Percentiles rank a stretch among this genome's conserved stretches.
Evolutionary conservation across 768 basidiomycete species (phyloP).

Genomic region (Lentinula sp.): DNA sequence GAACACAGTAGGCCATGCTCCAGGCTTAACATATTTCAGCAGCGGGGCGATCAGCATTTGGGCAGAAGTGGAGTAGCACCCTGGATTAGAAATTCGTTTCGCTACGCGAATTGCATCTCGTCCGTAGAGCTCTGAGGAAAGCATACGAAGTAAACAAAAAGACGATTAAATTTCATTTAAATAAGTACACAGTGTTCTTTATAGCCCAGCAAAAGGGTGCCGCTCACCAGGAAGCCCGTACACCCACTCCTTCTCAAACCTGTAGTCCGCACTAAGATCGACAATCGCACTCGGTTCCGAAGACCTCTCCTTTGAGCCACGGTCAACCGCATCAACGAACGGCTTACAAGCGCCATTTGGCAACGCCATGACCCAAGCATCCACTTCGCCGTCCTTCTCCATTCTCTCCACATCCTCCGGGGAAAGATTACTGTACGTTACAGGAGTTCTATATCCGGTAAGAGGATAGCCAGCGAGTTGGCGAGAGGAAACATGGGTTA

Average conservation of each 20-base stretch:
- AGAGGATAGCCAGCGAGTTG: slow-evolving; percentile 83
- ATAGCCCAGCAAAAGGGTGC: slow-evolving; percentile 30
- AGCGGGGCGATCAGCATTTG: slow-evolving; percentile 92
- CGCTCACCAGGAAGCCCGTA: slow-evolving; percentile 98
- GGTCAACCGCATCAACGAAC: slow-evolving; percentile 91
- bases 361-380: slow-evolving; percentile 98
- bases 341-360: slow-evolving; percentile 98
- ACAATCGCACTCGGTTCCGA: slow-evolving; percentile 70
- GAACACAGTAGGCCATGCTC: slow-evolving; percentile 76
- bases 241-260: slow-evolving; percentile 93
- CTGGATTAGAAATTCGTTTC: slow-evolving; percentile 92
- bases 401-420: slow-evolving; percentile 75
- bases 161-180: slow-evolving; percentile 13
- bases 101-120: slow-evolving; percentile 62
- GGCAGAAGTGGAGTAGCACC: slow-evolving; percentile 92
- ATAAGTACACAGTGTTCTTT: slow-evolving; percentile 20
- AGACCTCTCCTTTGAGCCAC: slow-evolving; percentile 52
- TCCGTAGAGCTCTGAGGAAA: slow-evolving; percentile 73
- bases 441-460: slow-evolving; percentile 69
- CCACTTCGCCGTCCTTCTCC: slow-evolving; percentile 87
- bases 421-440: slow-evolving; percentile 80
- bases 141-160: slow-evolving; percentile 13
- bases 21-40: slow-evolving; percentile 58
- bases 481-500: slow-evolving; percentile 95
- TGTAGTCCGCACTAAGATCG: slow-evolving; percentile 90